Conservation (phyloP, 2,329 filamentous ascomycete genomes). For the Juglanconis juglandina region DNA sequence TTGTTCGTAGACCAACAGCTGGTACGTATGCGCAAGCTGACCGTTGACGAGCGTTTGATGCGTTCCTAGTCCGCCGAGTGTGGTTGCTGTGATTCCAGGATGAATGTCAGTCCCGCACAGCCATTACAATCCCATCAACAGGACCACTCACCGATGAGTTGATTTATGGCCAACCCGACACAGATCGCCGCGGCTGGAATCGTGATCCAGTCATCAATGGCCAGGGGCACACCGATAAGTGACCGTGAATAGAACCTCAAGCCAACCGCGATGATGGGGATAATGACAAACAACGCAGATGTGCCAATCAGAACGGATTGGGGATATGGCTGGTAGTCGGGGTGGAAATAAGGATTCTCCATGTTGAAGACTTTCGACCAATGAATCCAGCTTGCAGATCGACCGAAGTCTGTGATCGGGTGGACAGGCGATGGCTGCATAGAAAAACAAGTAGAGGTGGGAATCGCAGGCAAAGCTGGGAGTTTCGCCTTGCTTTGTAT, state of each 20-base stretch:
- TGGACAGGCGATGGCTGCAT: background rate
- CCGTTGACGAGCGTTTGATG: conserved; percentile 2
- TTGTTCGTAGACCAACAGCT: background rate
- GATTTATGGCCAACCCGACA: background rate
- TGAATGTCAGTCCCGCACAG: background rate
- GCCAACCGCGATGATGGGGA: background rate
- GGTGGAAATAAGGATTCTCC: background rate
- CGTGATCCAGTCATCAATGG: conserved; percentile 1
- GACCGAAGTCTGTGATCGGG: background rate
- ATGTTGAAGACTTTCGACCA: background rate
- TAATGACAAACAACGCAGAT: background rate
- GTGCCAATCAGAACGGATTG: background rate
- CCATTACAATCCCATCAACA: background rate
- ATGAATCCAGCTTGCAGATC: background rate
- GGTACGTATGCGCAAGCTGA: conserved; percentile 1
- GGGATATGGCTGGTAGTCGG: background rate
- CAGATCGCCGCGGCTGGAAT: background rate
- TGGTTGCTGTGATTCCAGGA: background rate
- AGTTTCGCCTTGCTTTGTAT: too few species aligned
- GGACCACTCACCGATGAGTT: background rate
- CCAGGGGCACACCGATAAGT: background rate
- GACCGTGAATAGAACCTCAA: background rate
- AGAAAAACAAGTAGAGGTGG: background rate
- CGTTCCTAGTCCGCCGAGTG: background rate
- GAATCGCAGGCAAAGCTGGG: too few species aligned